Evolutionary conservation across 805 yeast species (phyloP), one percentile per base, ranked within the genome.

Genomic region (Sugiyamaella lignohabitans): DNA sequence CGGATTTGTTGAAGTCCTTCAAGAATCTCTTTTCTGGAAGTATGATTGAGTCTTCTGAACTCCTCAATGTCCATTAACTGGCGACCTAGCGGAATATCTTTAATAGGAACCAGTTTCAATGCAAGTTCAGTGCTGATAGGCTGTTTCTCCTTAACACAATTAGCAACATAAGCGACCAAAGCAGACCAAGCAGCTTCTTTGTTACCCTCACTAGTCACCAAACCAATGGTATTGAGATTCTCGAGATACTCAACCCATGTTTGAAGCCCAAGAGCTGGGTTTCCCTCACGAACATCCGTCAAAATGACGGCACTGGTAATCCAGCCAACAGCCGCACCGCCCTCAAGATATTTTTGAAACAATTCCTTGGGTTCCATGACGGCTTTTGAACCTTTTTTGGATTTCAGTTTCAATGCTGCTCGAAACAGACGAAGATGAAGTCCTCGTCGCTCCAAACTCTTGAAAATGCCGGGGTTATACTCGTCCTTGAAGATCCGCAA

Each of bases 241-340:
- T 63, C 67, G n/a, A 61, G 53, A 38, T 61, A 55, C 18, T 56
- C 56, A 23, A 63, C 62, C 67, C 67, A 63, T 16, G 56, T 48
- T 38, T 63, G 64, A 8, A 62, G 45, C 14, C 59, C 67, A 35
- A 44, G 38, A n/a, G 55, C 56, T 6, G 58, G 53, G 30, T 44
- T 22, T 21, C 59, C 62, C 2, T 45, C 42, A 29, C 51, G 43
- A 11, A 63, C 40, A 21, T 59, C 57, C 23, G 49, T 24, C 45
- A 59, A 45, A 21, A 59, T 56, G 4, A 57, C 48, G 19, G 53
- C 42, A 2, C 61, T 52, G 30, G 57, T 52, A 36, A 54, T 51
- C 58, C 58, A 56, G 29, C 59, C 59, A 16, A 40, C 35, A 10
- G 47, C 34, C 11, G 47, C 27, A 3, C 51, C 51, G 19, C 42